Evolutionary conservation across 805 yeast genomes (phyloP), one percentile per base, ranked within the genome.

Genomic region (Cyberlindnera xishuangbannaensis): DNA sequence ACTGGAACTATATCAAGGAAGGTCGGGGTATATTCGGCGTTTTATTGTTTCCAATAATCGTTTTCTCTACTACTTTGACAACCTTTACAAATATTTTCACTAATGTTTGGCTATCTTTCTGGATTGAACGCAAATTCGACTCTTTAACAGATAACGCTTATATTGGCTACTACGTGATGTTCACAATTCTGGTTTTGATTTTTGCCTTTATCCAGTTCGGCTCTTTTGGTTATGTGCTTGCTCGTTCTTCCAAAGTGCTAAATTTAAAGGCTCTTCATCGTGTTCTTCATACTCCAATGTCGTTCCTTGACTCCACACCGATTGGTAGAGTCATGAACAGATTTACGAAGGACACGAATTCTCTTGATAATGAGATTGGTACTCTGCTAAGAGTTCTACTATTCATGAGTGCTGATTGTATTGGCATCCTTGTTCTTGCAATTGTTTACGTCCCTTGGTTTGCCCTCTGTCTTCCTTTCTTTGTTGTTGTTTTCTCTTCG

Each of bases 241-340:
- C 37, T 6, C 18, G 15, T 7, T 27, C 50, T 3, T 41, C 51
- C 6, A 47, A 39, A 17, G 11, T 19, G 5, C 24, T 47, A 15
- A 37, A 80, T 49, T 58, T 76, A 13, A 36, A 43, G 30, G 82
- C 88, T 1, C 61, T 76, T 15, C 52, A 67, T 26, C 64, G 61
- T 15, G 63, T 85, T 11, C 60, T 85, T 40, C 75, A 74, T 33
- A 74, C 87, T 2, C 92, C 92, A 26, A 82, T 84, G 87, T 58
- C 77, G 1, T 85, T 74, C 50, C 71, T 84, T 62, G 95, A 85
- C 53, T 71, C 83, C 8, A 80, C 90, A 0, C 95, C 95, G 6
- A 12, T 30, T 20, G 38, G 96, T 4, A 27, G 34, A 14, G 17
- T 34, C 18, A 10, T 30, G 23, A 36, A 36, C 33, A 16, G 40